Evolutionary conservation across 2,329 filamentous ascomycete genomes (phyloP), one percentile per base, ranked within the genome.

Genomic region (Calonectria crousiana): DNA sequence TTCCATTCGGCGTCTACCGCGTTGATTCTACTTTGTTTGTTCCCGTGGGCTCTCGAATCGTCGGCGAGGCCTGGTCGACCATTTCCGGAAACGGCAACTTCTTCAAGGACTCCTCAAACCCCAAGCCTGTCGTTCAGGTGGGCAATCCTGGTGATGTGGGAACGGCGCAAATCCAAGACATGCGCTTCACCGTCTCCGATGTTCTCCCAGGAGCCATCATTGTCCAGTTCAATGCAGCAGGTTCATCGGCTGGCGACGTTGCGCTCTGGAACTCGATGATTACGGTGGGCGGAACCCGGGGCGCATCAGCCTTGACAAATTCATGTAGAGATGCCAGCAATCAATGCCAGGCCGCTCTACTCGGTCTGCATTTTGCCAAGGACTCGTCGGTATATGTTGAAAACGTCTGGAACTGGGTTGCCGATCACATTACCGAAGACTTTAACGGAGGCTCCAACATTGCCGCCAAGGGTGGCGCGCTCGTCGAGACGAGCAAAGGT

Each of bases 401-500:
- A 30, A 62, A 62, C 34, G 56, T 62, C 2, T 62, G 56, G 56
- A 62, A 62, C 13, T 62, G 56, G 56, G 56, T 62, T 30, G 56
- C 56, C 0, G 56, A 62, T 13, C 56, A 62, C 23, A 62, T 62
- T 13, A 41, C 56, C 16, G 56, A 62, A 62, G 56, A 62, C 3
- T 62, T 62, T 30, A 34, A 62, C 18, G 56, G 56, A 20, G 56
- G 56, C 23, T 62, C 56, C 14, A 62, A 41, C 16, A 62, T 62
- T 62, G 56, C 56, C 3, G 56, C 1, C 4, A 62, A 62, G 18
- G 56, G 56, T 13, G 56, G 56, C 9, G 56, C 56, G 3, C 23
- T 62, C 3, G 36, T 62, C 18, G 86, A 90, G 76, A 86, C 85
- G 20, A 86, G 84, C 20, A 83, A 84, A 9, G 87, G 88, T 3